Evolutionary conservation across 2,329 filamentous ascomycete species (phyloP).

Genomic region (Nothophoma quercina): DNA sequence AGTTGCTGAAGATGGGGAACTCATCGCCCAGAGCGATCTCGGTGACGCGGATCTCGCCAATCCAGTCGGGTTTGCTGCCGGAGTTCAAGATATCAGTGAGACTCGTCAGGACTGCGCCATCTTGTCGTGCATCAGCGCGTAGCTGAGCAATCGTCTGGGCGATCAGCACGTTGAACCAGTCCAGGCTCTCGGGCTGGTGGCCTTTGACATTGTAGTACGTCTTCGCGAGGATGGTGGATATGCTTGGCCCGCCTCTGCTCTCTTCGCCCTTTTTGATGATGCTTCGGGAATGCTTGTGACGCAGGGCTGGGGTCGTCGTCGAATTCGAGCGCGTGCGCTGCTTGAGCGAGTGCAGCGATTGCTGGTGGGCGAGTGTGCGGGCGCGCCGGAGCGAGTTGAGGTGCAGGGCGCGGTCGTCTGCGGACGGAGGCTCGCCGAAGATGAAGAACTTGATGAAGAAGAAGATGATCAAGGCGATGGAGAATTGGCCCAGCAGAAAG

Average conservation of each 20-base stretch:
- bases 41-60: conserved; percentile 92
- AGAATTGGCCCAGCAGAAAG: conserved; percentile 90
- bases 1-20: conserved; percentile 98
- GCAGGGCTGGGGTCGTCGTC: conserved; percentile 37
- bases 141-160: conserved; percentile 97
- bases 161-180: conserved; percentile 98
- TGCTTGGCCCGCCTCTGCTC: conserved; percentile 72
- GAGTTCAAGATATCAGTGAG: conserved; percentile 88
- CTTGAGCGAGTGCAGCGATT: conserved; percentile 37
- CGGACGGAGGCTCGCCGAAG: conserved; percentile 89
- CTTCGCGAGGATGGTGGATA: conserved; percentile 92
- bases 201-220: conserved; percentile 97
- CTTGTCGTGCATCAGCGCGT: conserved; percentile 86
- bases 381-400: conserved; percentile 78
- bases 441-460: conserved; percentile 99
- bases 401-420: conserved; percentile 79
- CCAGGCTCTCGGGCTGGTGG: conserved; percentile 93
- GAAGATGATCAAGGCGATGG: conserved; percentile 87
- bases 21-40: conserved; percentile 95
- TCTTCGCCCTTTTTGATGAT: conserved; percentile 56
- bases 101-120: conserved; percentile 87
- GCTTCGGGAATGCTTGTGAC: conserved; percentile 48
- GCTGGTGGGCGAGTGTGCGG: conserved; percentile 73
- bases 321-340: conserved; percentile 46
- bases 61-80: conserved; percentile 83